These are phyloP conservation scores for Tillandsia leiboldiana DNA, from an alignment of 176 grass and related monocot species.

Conservation along the genomic window DNA sequence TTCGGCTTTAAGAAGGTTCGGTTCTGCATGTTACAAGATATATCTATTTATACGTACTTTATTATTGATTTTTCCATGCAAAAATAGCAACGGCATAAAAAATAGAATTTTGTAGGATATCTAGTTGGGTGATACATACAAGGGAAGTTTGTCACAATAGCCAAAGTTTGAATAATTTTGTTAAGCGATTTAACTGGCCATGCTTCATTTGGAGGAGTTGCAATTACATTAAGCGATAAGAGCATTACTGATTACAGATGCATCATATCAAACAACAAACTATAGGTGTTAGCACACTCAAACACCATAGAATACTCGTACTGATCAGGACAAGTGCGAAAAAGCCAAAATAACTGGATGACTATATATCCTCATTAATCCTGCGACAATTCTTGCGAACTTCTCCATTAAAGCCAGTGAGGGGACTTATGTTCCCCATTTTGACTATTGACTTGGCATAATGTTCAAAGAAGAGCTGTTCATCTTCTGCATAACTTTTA, in stretches of 20 bases:
- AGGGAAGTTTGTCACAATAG: no score
- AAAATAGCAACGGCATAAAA: no score
- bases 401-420: slow-evolving; percentile 46
- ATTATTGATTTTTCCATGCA: no score
- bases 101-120: no score
- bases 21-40: no score
- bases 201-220: neutral
- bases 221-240: neutral
- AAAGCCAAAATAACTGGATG: neutral
- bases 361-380: slow-evolving; percentile 38
- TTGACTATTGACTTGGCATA: slow-evolving; percentile 67
- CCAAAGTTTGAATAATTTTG: no score
- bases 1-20: no score
- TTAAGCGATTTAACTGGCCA: neutral
- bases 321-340: neutral
- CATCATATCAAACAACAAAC: neutral
- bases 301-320: neutral
- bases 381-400: slow-evolving; percentile 51
- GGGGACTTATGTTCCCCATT: slow-evolving; percentile 56
- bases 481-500: slow-evolving; percentile 52
- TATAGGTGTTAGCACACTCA: neutral
- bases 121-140: no score
- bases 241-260: neutral
- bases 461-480: slow-evolving; percentile 57
- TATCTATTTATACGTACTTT: no score